A percentile compares a stretch with the other conserved stretches of the same genome.
Evolutionary conservation across 2,329 filamentous ascomycete genomes (phyloP).

Genomic region (Ascocoryne sarcoides): DNA sequence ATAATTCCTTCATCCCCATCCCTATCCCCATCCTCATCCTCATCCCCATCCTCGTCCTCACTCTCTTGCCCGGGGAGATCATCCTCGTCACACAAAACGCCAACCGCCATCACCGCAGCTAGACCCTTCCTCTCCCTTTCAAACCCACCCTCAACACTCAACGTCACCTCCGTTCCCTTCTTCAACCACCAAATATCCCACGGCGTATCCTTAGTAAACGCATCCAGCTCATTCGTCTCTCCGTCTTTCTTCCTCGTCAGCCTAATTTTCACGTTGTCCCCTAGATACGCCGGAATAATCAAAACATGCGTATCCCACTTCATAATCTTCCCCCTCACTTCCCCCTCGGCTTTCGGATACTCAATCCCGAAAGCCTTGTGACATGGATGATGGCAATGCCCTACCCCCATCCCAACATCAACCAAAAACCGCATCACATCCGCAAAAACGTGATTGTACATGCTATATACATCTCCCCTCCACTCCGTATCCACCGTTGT

Average conservation of each 20-base stretch:
- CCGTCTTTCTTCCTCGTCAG: neutral
- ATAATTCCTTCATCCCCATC: neutral
- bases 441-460: neutral
- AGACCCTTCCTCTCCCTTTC: neutral
- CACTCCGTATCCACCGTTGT: neutral
- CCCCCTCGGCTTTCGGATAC: neutral
- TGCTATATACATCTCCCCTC: neutral
- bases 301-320: neutral
- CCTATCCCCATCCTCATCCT: neutral
- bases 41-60: neutral
- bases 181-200: neutral
- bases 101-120: neutral
- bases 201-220: neutral
- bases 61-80: neutral
- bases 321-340: neutral
- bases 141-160: neutral
- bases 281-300: neutral
- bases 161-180: neutral
- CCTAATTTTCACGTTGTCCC: neutral
- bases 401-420: neutral
- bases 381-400: neutral
- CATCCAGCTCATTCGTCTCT: neutral
- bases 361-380: neutral
- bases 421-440: constrained; percentile 1
- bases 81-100: neutral